phyloP scores from a whole-genome alignment of 179 eudicot species.

The Nepenthes alata region DNA sequence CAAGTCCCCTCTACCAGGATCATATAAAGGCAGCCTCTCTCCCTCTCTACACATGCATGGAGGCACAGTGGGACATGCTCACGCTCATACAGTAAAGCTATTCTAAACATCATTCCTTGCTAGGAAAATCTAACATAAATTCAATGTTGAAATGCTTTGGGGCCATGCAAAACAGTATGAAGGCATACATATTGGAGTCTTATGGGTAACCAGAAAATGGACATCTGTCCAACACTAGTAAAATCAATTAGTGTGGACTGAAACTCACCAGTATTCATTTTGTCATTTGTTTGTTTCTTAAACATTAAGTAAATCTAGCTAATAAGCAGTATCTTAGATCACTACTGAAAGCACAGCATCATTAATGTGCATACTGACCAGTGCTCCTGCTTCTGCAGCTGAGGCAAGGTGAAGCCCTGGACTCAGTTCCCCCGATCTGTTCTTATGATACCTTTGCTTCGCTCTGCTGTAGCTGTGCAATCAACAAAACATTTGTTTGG shows the following conservation, averaged over 20 bases:
- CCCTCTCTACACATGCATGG: no score
- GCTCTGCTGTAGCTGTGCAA: conserved; percentile 76
- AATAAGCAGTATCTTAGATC: not conserved
- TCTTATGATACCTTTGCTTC: conserved; percentile 61
- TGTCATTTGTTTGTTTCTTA: not conserved
- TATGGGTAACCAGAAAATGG: no score
- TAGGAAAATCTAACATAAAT: no score
- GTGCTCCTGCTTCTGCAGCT: conserved; percentile 95
- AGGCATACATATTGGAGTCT: no score
- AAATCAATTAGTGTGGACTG: not conserved
- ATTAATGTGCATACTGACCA: conserved; percentile 45
- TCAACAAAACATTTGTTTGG: not conserved
- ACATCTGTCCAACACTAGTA: not conserved
- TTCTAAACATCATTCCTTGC: no score
- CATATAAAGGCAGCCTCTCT: no score
- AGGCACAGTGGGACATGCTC: no score
- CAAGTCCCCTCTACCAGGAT: no score
- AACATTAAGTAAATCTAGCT: not conserved
- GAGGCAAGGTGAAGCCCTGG: conserved; percentile 83
- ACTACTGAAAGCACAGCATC: not conserved
- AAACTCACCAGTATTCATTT: no score
- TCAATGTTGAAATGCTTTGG: no score
- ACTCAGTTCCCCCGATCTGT: conserved; percentile 42
- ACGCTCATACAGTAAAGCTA: no score
- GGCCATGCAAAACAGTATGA: no score